Evolutionary conservation across 306 rosid species (phyloP).

Genomic region (Cajanus cajan): DNA sequence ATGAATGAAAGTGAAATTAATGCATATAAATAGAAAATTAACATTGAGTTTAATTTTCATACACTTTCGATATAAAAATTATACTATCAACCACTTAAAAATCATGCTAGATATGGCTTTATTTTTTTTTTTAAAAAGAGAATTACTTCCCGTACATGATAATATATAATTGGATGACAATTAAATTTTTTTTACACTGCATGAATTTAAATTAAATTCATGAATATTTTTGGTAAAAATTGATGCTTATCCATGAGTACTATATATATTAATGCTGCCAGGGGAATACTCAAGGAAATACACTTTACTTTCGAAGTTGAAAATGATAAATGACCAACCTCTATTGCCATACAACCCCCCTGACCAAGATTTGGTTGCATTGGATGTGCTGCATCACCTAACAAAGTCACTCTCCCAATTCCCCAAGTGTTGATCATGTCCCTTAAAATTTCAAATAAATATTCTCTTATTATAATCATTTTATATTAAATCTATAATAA

Average conservation of each 20-base stretch:
- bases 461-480: too few species aligned
- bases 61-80: too few species aligned
- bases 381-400: slow-evolving; percentile 55
- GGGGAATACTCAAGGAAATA: neutral
- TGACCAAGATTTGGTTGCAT: slow-evolving; percentile 57
- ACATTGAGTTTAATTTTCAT: too few species aligned
- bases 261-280: neutral
- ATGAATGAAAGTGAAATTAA: neutral
- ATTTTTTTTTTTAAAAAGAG: too few species aligned
- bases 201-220: too few species aligned
- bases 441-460: too few species aligned
- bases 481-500: too few species aligned
- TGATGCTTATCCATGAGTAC: neutral
- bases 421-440: slow-evolving; percentile 45
- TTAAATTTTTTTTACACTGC: too few species aligned
- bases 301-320: neutral
- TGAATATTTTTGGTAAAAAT: neutral
- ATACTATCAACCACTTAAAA: too few species aligned
- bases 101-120: too few species aligned
- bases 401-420: slow-evolving; percentile 42
- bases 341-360: slow-evolving; percentile 53
- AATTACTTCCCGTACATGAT: too few species aligned
- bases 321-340: slow-evolving; percentile 25
- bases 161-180: neutral
- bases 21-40: neutral